phyloP scores from a whole-genome alignment of 441 rosid genomes.

The Kokia cookei region DNA sequence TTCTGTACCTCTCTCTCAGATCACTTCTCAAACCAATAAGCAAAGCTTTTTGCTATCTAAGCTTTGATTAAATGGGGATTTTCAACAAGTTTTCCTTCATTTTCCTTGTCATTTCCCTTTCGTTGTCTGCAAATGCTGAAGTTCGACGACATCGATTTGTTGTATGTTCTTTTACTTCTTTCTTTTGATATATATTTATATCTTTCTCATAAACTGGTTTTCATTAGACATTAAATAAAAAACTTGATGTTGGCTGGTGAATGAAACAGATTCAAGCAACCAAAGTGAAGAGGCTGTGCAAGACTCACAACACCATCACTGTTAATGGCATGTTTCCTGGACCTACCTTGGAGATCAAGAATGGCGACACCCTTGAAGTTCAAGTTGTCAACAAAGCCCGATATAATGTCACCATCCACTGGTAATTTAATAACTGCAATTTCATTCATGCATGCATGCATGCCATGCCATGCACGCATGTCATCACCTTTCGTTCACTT shows the following conservation, averaged over 20 bases:
- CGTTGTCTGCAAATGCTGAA: constrained; percentile 27
- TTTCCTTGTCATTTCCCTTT: constrained; percentile 29
- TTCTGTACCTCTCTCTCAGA: neutral
- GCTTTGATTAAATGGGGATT: constrained; percentile 13
- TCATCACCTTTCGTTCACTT: neutral
- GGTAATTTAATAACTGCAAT: constrained; percentile 31
- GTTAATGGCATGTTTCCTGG: constrained; percentile 93
- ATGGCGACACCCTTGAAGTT: constrained; percentile 70
- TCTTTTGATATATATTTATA: too few relatives aligned
- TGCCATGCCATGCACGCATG: neutral
- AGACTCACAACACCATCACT: constrained; percentile 60
- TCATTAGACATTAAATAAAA: neutral
- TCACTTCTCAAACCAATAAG: neutral
- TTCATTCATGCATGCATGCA: neutral
- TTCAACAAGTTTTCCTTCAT: neutral
- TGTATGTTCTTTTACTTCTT: constrained; percentile 25
- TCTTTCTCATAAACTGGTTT: too few relatives aligned
- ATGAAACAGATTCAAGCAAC: constrained; percentile 45
- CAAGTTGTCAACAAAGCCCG: constrained; percentile 57
- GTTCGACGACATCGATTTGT: constrained; percentile 57
- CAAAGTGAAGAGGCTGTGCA: constrained; percentile 96
- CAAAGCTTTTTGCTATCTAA: neutral
- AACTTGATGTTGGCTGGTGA: neutral
- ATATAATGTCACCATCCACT: constrained; percentile 79
- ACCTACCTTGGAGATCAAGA: constrained; percentile 66